Conservation (phyloP, 2,329 filamentous ascomycete genomes). For the Neofusicoccum kwambonambiense region DNA sequence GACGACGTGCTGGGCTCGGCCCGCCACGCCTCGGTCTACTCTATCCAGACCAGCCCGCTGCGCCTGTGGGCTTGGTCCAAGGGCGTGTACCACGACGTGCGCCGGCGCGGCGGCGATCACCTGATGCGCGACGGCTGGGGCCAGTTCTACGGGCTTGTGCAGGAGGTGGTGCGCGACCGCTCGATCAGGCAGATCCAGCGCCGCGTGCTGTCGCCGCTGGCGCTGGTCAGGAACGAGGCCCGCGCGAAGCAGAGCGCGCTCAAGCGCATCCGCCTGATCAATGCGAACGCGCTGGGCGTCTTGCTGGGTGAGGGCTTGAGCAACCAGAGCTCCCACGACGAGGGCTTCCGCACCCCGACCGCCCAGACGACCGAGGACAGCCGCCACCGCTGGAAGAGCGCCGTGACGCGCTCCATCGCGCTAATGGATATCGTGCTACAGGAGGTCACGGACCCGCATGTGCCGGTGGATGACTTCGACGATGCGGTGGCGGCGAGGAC, state of each 20-base stretch:
- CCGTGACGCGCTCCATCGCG: constrained; percentile 75
- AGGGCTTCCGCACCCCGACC: constrained; percentile 45
- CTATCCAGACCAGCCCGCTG: constrained; percentile 78
- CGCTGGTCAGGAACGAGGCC: constrained; percentile 71
- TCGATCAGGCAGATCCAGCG: constrained; percentile 70
- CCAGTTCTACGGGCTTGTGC: constrained; percentile 78
- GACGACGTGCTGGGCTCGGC: constrained; percentile 81
- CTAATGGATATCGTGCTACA: constrained; percentile 83
- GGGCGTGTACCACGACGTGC: constrained; percentile 67
- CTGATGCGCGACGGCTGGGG: constrained; percentile 46
- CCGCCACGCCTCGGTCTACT: constrained; percentile 76
- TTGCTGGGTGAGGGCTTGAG: constrained; percentile 82
- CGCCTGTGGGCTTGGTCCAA: constrained; percentile 70
- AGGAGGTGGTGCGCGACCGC: constrained; percentile 70
- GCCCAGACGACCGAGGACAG: constrained; percentile 41
- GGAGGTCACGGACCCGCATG: constrained; percentile 65
- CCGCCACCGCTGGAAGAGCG: constrained; percentile 64
- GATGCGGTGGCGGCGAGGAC: constrained; percentile 57
- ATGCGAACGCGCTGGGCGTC: constrained; percentile 81
- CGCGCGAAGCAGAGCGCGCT: constrained; percentile 70
- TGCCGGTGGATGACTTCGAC: constrained; percentile 55
- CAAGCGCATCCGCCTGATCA: constrained; percentile 72
- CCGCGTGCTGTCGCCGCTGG: constrained; percentile 74
- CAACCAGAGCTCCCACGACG: constrained; percentile 58
- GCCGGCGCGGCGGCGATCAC: constrained; percentile 34